Evolutionary conservation across 352 stramenopile species (phyloP), one percentile per base, ranked within the genome.

Genomic region (Phytophthora melonis): DNA sequence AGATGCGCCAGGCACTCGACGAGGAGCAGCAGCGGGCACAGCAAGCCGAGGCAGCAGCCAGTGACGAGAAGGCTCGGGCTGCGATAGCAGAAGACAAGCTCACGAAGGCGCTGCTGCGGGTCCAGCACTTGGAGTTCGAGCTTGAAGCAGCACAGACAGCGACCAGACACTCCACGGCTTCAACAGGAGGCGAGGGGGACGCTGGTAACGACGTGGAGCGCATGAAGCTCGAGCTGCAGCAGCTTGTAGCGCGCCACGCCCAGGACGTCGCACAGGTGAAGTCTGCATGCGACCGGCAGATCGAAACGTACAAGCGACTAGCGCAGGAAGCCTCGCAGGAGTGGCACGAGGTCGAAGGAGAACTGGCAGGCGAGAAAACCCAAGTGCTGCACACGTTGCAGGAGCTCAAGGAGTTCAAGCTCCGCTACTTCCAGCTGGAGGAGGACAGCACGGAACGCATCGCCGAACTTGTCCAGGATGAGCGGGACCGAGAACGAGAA

Each of bases 341-440:
- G 58, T 94, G 87, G 87, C 83, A 94, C 64, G 84, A 92, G 16
- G 77, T 92, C 54, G 86, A 93, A 67, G 77, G 83, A 19, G 77
- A 88, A 58, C 67, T 94, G 1, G 78, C 75, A 21, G 73, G 63
- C 2, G 85, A 93, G 72, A 89, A 91, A 65, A 80, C 78, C 1
- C 79, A 90, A 60, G 81, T 89, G 47, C 66, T 93, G 3, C 61
- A 70, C 21, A 79, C 74, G 9, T 67, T 92, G 36, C 82, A 85
- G 58, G 87, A 93, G 47, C 77, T 93, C n/a, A 92, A 90, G 66
- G 83, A 92, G 41, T 89, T 92, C 63, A 93, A 93, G 57, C 23
- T 89, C 55, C 80, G 84, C 6, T 91, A 78, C 72, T 92, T 90
- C 45, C 70, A 90, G 32, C 72, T 92, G 23, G 87, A 93, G 34